Conservation (phyloP, 2,329 filamentous ascomycete species). For the Atkinsonella texensis region DNA sequence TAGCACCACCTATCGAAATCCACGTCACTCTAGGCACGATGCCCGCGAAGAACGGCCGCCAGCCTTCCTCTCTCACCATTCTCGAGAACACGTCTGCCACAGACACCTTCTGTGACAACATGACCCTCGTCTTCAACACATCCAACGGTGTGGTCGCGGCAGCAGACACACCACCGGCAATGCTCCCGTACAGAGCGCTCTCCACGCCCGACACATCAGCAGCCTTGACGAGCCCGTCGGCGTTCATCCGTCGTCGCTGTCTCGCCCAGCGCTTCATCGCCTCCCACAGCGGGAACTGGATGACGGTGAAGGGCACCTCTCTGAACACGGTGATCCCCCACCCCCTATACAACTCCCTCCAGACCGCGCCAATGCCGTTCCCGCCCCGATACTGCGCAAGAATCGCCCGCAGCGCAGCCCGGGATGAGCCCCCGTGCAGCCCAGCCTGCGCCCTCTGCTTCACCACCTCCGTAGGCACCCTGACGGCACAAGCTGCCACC, state of each 20-base stretch:
- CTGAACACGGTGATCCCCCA: slow-evolving; percentile 88
- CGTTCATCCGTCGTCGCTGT: slow-evolving; percentile 13
- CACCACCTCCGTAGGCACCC: slow-evolving; percentile 91
- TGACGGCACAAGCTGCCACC: slow-evolving; percentile 79
- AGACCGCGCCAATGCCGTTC: slow-evolving; percentile 45
- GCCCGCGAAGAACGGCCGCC: slow-evolving; percentile 61
- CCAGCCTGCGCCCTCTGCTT: slow-evolving; percentile 93
- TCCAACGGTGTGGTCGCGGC: slow-evolving; percentile 86
- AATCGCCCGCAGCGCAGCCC: slow-evolving; percentile 59
- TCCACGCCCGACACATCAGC: slow-evolving; percentile 56
- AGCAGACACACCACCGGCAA: slow-evolving; percentile 76
- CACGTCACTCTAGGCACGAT: slow-evolving; percentile 77
- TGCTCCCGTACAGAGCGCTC: slow-evolving; percentile 73
- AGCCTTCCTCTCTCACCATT: slow-evolving; percentile 53
- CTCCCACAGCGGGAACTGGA: slow-evolving; percentile 98
- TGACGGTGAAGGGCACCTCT: slow-evolving; percentile 92
- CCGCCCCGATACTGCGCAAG: slow-evolving; percentile 31
- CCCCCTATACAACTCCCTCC: slow-evolving; percentile 79
- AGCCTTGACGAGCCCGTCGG: slow-evolving; percentile 8
- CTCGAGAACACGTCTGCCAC: slow-evolving; percentile 46
- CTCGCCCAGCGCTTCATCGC: slow-evolving; percentile 61
- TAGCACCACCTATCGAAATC: slow-evolving; percentile 89
- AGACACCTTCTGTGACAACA: slow-evolving; percentile 62
- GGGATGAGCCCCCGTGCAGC: slow-evolving; percentile 60
- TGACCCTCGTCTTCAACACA: slow-evolving; percentile 92